Evolutionary conservation across 805 yeast genomes (phyloP).

Genomic region (Priceomyces medius): DNA sequence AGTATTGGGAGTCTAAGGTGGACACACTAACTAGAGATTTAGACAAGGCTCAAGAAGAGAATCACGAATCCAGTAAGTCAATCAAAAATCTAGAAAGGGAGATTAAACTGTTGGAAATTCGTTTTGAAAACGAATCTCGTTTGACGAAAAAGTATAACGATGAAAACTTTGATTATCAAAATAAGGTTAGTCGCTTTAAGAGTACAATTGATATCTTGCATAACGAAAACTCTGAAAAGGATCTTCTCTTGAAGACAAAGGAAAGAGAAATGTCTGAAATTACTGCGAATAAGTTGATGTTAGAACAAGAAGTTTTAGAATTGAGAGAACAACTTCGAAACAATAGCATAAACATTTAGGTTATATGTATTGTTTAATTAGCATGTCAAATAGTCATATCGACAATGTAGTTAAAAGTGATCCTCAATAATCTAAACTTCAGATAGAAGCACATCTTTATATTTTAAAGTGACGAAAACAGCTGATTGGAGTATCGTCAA

Average conservation of each 20-base stretch:
- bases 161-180: slow-evolving; percentile 57
- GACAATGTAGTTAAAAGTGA: no score
- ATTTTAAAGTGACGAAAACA: no score
- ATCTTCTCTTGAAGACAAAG: slow-evolving; percentile 43
- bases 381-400: background rate
- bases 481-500: no score
- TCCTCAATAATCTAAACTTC: no score
- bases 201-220: slow-evolving; percentile 40
- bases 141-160: slow-evolving; percentile 54
- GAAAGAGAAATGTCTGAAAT: slow-evolving; percentile 58
- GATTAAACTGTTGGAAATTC: slow-evolving; percentile 52
- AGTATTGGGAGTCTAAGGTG: slow-evolving; percentile 60
- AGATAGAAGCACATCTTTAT: no score
- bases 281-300: slow-evolving; percentile 49
- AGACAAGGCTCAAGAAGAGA: slow-evolving; percentile 45
- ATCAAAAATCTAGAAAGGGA: slow-evolving; percentile 51
- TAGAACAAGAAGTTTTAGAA: slow-evolving; percentile 58
- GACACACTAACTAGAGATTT: slow-evolving; percentile 51
- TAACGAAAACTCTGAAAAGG: slow-evolving; percentile 40
- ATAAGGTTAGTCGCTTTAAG: slow-evolving; percentile 44
- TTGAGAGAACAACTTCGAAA: slow-evolving; percentile 40
- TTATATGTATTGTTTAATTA: background rate
- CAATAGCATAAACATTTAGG: slow-evolving; percentile 3
- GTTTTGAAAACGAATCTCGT: slow-evolving; percentile 50
- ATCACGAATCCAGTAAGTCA: slow-evolving; percentile 53